Conservation (phyloP, 805 yeast species). For the Scheffersomyces lignosus region DNA sequence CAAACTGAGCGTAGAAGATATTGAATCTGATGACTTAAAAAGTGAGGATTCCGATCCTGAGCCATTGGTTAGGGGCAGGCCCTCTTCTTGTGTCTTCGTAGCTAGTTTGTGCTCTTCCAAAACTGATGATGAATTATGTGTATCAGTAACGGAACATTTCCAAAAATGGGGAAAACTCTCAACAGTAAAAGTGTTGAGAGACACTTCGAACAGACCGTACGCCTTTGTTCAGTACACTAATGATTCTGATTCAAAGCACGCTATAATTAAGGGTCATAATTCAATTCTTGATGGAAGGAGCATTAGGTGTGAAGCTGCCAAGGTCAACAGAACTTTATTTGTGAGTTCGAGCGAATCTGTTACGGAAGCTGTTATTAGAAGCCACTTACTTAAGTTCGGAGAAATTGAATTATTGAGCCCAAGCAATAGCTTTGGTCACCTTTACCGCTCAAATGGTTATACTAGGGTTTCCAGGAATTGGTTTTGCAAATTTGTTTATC, state of each 20-base stretch:
- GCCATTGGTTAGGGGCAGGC: conserved; percentile 49
- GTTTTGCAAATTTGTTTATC: conserved; percentile 75
- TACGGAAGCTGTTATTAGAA: conserved; percentile 34
- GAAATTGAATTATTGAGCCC: conserved; percentile 67
- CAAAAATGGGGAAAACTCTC: conserved; percentile 68
- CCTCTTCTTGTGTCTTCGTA: conserved; percentile 86
- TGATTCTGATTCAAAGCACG: conserved; percentile 67
- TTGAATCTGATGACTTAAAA: no score
- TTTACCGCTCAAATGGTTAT: conserved; percentile 8
- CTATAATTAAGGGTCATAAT: conserved; percentile 69
- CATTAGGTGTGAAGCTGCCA: conserved; percentile 86
- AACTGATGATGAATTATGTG: conserved; percentile 69
- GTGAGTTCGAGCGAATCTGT: conserved; percentile 37
- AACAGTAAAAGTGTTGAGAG: conserved; percentile 80
- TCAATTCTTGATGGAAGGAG: conserved; percentile 69
- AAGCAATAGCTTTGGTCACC: conserved; percentile 36
- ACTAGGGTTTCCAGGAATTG: conserved; percentile 45
- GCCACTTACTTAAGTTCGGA: conserved; percentile 56
- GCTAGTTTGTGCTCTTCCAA: conserved; percentile 70
- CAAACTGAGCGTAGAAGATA: no score
- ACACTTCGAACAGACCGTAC: conserved; percentile 78
- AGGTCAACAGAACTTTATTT: conserved; percentile 84
- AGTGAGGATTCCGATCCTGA: no score
- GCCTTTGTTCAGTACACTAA: conserved; percentile 86
- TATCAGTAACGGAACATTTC: conserved; percentile 69